Evolutionary conservation across 2,329 filamentous ascomycete species (phyloP).

Genomic region (Fusarium sp.): DNA sequence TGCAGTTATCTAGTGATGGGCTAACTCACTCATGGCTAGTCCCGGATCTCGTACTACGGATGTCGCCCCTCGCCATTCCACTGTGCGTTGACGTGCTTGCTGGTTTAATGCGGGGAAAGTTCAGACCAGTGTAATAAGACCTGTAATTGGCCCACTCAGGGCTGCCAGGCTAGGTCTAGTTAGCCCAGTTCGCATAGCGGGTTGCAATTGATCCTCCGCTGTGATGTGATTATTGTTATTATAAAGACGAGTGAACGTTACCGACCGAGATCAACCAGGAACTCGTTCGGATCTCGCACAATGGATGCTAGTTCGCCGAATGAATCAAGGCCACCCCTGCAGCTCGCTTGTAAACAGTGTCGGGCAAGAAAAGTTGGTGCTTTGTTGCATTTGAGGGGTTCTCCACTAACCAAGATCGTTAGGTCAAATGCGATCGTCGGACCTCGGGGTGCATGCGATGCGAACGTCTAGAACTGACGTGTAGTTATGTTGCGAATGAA

Average conservation of each 20-base stretch:
- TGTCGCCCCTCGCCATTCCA: slow-evolving; percentile 20
- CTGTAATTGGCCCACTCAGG: neutral
- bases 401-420: slow-evolving; percentile 15
- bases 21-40: neutral
- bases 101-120: neutral
- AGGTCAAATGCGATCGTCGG: slow-evolving; percentile 46
- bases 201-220: too few species aligned
- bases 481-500: slow-evolving; percentile 18
- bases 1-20: slow-evolving; percentile 3
- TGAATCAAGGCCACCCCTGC: neutral
- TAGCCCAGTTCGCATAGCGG: neutral
- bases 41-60: slow-evolving; percentile 39
- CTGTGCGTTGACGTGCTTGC: slow-evolving; percentile 27
- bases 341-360: slow-evolving; percentile 41
- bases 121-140: neutral
- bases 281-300: slow-evolving; percentile 33
- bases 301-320: slow-evolving; percentile 1
- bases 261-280: neutral
- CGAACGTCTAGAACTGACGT: slow-evolving; percentile 27
- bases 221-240: too few species aligned
- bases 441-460: slow-evolving; percentile 33
- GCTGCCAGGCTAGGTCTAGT: neutral
- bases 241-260: neutral
- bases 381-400: neutral
- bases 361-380: slow-evolving; percentile 41